Evolutionary conservation across 371 early-diverging fungal genomes (phyloP), one percentile per base, ranked within the genome.

Genomic region (Apophysomyces sp.): DNA sequence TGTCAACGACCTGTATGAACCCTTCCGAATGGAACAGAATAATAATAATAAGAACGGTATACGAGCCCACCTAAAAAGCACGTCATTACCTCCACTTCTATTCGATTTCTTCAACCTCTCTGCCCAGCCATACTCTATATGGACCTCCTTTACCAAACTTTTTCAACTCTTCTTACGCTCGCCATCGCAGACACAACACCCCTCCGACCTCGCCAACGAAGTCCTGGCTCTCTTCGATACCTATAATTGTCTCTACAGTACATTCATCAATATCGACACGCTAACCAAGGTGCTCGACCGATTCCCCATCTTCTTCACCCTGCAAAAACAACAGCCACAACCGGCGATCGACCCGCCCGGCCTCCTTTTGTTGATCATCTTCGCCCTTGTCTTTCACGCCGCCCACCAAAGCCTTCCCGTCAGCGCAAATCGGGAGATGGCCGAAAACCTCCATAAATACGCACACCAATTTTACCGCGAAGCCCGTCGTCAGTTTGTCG

Each of bases 71-170:
- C 21, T 44, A 44, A n/a, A 44, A 44, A 44, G 49, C 31, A 68
- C 68, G 21, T 67, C 58, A n/a, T 26, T 67, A 21, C 62, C 69
- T 11, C 75, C 75, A 34, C 61, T 78, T n/a, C 31, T 74, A 31
- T 67, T 70, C 53, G 75, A 73, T 28, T 74, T 73, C 37, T 75
- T 67, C 61, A 66, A 73, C 49, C 28, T 65, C 12, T 65, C 73
- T 9, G 57, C 65, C 4, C 75, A 73, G 29, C 73, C 75, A 0
- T 52, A 57, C 13, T 44, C 58, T 2, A 69, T 73, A 31, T 73
- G 73, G 75, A 37, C 55, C 2, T 39, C 13, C 15, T 71, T 71
- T 52, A 60, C 31, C 4, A n/a, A 52, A 1, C 63, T 52, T 12
- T 56, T 71, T 13, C 53, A 55, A 5, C 40, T 18, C 9, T 62